phyloP scores from a whole-genome alignment of 352 stramenopile genomes.

The Globisporangium orthogonon region DNA sequence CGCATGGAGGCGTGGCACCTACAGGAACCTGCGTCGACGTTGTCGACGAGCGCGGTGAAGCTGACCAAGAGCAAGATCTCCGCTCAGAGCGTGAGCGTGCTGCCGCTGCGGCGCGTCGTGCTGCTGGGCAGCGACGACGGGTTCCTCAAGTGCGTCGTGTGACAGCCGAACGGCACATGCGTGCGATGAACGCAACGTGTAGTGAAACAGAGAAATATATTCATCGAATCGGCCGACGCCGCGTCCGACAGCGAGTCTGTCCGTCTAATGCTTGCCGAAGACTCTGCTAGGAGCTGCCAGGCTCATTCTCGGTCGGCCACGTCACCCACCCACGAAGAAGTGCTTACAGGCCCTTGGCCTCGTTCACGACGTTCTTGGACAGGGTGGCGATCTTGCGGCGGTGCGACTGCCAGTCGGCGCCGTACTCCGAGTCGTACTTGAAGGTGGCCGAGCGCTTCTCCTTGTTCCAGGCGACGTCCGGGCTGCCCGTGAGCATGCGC shows the following conservation, averaged over 20 bases:
- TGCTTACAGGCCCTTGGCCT: conserved; percentile 59
- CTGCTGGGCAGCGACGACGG: conserved; percentile 61
- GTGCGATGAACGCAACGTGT: neutral
- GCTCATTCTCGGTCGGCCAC: too few species aligned
- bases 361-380: conserved; percentile 76
- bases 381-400: conserved; percentile 59
- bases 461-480: conserved; percentile 80
- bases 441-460: conserved; percentile 65
- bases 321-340: too few species aligned
- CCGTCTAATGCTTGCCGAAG: neutral
- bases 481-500: conserved; percentile 61
- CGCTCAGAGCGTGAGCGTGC: conserved; percentile 30
- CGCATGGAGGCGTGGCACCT: conserved; percentile 50
- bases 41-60: conserved; percentile 11
- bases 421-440: conserved; percentile 55
- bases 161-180: neutral
- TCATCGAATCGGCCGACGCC: neutral
- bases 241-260: neutral
- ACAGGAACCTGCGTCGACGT: conserved; percentile 18
- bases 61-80: conserved; percentile 41
- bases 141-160: conserved; percentile 43
- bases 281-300: too few species aligned
- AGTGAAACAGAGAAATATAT: conserved; percentile 11
- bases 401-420: conserved; percentile 70
- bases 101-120: conserved; percentile 56